A percentile compares a stretch with the other conserved stretches of the same genome.
These are phyloP conservation scores for Pharnaceum exiguum DNA, from an alignment of 148 eudicot species.

Conservation along the genomic window DNA sequence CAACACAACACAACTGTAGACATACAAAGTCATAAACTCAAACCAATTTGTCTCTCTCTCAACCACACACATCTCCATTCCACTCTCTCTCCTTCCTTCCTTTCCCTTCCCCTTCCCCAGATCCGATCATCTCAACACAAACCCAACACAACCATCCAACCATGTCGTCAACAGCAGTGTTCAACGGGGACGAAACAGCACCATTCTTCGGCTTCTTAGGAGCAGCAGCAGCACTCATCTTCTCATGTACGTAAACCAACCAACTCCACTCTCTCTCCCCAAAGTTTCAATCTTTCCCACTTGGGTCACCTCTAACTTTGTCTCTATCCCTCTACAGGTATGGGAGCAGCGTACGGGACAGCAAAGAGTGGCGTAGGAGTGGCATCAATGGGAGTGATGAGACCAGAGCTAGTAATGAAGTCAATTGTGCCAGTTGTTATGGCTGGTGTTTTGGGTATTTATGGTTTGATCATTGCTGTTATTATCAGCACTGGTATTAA, in stretches of 20 bases:
- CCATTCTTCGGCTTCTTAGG: constrained; percentile 83
- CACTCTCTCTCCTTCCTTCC: background rate
- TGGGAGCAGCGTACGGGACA: constrained; percentile 65
- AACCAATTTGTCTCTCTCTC: constrained; percentile 3
- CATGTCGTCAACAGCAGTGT: constrained; percentile 35
- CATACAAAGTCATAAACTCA: background rate
- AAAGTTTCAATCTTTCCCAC: background rate
- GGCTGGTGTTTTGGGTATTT: constrained; percentile 72
- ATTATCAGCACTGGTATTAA: constrained; percentile 59
- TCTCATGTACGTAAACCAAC: constrained; percentile 46
- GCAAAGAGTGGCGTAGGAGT: constrained; percentile 66
- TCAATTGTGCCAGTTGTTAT: constrained; percentile 68
- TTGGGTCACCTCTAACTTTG: background rate
- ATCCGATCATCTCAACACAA: constrained; percentile 15
- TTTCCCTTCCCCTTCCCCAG: constrained; percentile 5
- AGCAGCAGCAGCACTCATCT: constrained; percentile 77
- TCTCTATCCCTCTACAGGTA: constrained; percentile 26
- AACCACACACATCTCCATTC: background rate
- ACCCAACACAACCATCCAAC: constrained; percentile 14
- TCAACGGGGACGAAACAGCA: constrained; percentile 84
- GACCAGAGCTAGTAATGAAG: constrained; percentile 60
- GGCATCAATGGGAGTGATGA: constrained; percentile 69
- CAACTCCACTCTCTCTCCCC: background rate
- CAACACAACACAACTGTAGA: background rate
- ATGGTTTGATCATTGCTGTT: constrained; percentile 63